A percentile compares a stretch with the other conserved stretches of the same genome.
These are phyloP conservation scores for Elymus sibiricus DNA, from an alignment of 176 grass and related monocot species.

Conservation along the genomic window DNA sequence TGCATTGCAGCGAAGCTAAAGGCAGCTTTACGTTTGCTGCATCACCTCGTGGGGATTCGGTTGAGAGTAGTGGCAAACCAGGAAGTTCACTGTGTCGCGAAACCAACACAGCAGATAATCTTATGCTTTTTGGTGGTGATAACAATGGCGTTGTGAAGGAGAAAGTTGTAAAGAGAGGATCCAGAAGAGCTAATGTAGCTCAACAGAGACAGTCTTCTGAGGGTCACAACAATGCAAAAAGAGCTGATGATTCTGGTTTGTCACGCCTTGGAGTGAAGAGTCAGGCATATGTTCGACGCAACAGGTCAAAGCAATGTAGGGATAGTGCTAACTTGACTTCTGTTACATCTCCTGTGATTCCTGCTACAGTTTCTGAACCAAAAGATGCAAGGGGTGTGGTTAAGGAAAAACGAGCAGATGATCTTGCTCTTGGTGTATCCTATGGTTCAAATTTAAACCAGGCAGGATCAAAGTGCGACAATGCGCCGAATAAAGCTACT, in stretches of 20 bases:
- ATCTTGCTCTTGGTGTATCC: constrained; percentile 24
- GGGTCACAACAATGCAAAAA: constrained; percentile 51
- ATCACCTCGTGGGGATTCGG: constrained; percentile 69
- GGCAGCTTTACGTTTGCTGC: constrained; percentile 74
- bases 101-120: constrained; percentile 80
- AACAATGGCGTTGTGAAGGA: constrained; percentile 47
- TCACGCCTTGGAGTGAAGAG: constrained; percentile 48
- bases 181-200: constrained; percentile 54
- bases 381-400: constrained; percentile 26
- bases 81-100: constrained; percentile 50
- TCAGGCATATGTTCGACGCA: constrained; percentile 55
- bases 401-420: constrained; percentile 20
- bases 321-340: constrained; percentile 39
- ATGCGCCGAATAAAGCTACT: constrained; percentile 26
- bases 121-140: constrained; percentile 71
- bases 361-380: constrained; percentile 24
- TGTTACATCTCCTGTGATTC: constrained; percentile 32
- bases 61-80: constrained; percentile 73
- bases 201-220: constrained; percentile 44
- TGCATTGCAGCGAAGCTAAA: constrained; percentile 69
- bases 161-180: constrained; percentile 56
- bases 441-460: constrained; percentile 44
- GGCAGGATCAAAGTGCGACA: constrained; percentile 18
- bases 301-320: constrained; percentile 48
- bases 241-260: constrained; percentile 63